phyloP scores from a whole-genome alignment of 108 stramenopile genomes.

The Nitzschia inconspicua region DNA sequence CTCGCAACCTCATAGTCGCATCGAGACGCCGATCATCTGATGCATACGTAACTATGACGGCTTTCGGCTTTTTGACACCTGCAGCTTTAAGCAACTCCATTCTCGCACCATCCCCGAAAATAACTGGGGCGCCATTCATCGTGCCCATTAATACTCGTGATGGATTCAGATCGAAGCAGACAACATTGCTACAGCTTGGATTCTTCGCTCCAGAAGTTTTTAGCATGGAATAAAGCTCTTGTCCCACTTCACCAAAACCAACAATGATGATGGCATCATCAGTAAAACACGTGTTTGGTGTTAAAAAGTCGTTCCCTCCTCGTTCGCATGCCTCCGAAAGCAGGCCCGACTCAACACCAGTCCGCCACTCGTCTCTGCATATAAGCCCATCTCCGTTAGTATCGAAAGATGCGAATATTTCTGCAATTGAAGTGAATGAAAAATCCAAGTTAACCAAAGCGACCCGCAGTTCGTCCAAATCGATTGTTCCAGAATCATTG shows the following conservation, averaged over 20 bases:
- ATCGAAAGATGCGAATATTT: slow-evolving; percentile 64
- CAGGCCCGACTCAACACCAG: slow-evolving; percentile 32
- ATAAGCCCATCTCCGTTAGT: slow-evolving; percentile 65
- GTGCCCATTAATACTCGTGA: slow-evolving; percentile 48
- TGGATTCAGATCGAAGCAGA: slow-evolving; percentile 59
- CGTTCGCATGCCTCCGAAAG: slow-evolving; percentile 37
- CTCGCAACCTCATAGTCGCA: slow-evolving; percentile 47
- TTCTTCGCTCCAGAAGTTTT: slow-evolving; percentile 24
- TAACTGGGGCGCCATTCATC: slow-evolving; percentile 49
- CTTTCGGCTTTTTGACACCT: slow-evolving; percentile 58
- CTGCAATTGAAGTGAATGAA: slow-evolving; percentile 32
- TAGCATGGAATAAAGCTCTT: slow-evolving; percentile 40
- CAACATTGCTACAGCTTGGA: slow-evolving; percentile 38
- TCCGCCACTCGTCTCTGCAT: slow-evolving; percentile 48
- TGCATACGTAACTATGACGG: slow-evolving; percentile 52
- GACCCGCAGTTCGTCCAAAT: slow-evolving; percentile 44
- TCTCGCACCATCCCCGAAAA: slow-evolving; percentile 64
- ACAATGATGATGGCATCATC: slow-evolving; percentile 65
- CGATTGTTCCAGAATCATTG: slow-evolving; percentile 45
- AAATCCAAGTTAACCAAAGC: slow-evolving; percentile 28
- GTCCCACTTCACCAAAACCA: slow-evolving; percentile 63
- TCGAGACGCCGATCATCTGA: slow-evolving; percentile 39
- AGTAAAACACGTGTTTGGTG: slow-evolving; percentile 22
- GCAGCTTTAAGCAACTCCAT: slow-evolving; percentile 51
- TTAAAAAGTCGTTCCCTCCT: slow-evolving; percentile 1